These are phyloP conservation scores for Clausena lansium DNA, from an alignment of 345 rosid genomes.

Conservation along the genomic window DNA sequence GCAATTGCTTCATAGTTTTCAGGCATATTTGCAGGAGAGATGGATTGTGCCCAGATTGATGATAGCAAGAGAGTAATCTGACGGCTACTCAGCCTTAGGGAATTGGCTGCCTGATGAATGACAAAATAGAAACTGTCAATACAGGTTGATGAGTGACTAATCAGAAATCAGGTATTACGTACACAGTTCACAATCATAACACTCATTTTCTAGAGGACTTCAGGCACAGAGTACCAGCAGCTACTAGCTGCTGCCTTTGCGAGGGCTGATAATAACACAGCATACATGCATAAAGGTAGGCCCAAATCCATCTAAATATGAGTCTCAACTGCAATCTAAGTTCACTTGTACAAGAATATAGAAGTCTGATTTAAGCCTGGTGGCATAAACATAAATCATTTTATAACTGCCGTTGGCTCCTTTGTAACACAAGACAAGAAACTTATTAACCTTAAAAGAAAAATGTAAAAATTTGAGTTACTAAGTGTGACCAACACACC, in stretches of 20 bases:
- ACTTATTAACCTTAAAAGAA: not conserved
- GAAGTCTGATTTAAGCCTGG: not conserved
- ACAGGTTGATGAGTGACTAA: constrained; percentile 8
- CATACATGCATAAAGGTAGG: not conserved
- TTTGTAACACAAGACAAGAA: not conserved
- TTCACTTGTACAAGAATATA: not conserved
- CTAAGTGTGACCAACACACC: not conserved
- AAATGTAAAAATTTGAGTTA: not conserved
- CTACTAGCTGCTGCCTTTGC: not conserved
- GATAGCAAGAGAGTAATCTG: constrained; percentile 93
- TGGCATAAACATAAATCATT: not conserved
- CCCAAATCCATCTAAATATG: not conserved
- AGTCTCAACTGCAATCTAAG: constrained; percentile 3
- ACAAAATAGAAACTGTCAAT: constrained; percentile 7
- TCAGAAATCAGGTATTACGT: not conserved
- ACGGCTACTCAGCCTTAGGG: constrained; percentile 81
- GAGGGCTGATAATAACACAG: not conserved
- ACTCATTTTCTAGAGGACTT: constrained; percentile 13
- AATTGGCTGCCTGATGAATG: constrained; percentile 54
- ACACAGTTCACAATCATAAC: constrained; percentile 7
- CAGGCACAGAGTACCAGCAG: not conserved
- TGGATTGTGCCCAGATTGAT: constrained; percentile 90
- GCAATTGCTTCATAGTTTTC: constrained; percentile 92
- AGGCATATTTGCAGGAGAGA: constrained; percentile 85
- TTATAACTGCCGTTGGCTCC: not conserved